Conservation (phyloP, 75 land plant genomes). For the Cunninghamia lanceolata region DNA sequence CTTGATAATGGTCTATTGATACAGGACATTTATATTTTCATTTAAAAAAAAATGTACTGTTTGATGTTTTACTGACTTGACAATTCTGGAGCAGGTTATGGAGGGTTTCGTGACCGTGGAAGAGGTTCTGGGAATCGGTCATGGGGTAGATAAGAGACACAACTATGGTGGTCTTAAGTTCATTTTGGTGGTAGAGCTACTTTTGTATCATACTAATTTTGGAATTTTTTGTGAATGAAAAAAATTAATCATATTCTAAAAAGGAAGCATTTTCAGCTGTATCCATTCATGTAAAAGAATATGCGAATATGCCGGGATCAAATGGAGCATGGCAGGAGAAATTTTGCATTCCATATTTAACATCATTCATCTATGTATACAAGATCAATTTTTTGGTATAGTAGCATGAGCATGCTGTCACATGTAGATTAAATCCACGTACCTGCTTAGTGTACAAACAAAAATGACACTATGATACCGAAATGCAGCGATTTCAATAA, state of each 20-base stretch:
- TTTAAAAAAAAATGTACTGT: background rate
- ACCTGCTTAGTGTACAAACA: background rate
- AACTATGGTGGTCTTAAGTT: background rate
- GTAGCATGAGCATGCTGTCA: background rate
- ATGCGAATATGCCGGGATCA: background rate
- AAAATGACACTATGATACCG: background rate
- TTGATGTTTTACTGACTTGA: constrained; percentile 5
- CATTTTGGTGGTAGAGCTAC: background rate
- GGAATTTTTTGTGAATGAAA: constrained; percentile 6
- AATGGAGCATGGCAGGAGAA: background rate
- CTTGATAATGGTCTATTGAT: constrained; percentile 16
- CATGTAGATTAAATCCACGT: background rate
- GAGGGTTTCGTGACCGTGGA: constrained; percentile 54
- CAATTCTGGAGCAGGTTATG: constrained; percentile 20
- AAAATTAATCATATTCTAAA: background rate
- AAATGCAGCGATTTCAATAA: background rate
- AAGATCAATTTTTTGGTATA: background rate
- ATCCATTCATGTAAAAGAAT: background rate
- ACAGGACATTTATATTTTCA: background rate
- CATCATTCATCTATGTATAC: background rate
- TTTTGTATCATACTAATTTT: constrained; percentile 11
- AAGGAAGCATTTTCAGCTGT: background rate
- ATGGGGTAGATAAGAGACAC: constrained; percentile 25
- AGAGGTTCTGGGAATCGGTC: constrained; percentile 57
- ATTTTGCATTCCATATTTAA: background rate